These are phyloP conservation scores for Tulasnella sp. DNA, from an alignment of 768 basidiomycete species.

Conservation along the genomic window DNA sequence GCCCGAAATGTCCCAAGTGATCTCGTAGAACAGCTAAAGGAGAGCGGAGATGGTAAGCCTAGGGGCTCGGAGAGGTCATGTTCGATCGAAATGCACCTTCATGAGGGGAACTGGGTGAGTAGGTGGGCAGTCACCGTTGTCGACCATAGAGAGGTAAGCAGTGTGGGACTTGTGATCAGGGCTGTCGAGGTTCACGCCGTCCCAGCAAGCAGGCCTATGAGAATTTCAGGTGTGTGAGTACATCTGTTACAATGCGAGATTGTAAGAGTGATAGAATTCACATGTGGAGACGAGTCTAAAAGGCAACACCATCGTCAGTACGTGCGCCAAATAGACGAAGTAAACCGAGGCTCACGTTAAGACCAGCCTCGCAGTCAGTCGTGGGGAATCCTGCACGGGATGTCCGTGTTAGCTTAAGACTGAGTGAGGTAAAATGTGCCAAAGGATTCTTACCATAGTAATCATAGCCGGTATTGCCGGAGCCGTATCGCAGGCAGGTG, in stretches of 20 bases:
- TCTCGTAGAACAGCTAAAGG: constrained; percentile 28
- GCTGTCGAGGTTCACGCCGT: constrained; percentile 44
- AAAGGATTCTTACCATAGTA: neutral
- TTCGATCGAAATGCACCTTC: neutral
- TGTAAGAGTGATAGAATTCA: neutral
- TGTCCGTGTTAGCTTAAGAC: constrained; percentile 35
- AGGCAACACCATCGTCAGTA: neutral
- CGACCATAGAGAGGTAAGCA: constrained; percentile 27
- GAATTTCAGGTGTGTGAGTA: neutral
- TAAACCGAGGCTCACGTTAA: constrained; percentile 39
- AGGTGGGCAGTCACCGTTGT: constrained; percentile 28
- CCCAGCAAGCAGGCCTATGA: constrained; percentile 29
- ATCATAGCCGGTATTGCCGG: neutral
- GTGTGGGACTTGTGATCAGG: constrained; percentile 36
- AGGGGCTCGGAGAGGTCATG: neutral
- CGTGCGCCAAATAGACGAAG: neutral
- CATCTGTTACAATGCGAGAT: neutral
- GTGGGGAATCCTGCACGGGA: constrained; percentile 44
- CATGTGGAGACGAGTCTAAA: neutral
- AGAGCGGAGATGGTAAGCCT: neutral
- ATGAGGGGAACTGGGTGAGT: constrained; percentile 28
- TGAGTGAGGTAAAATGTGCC: neutral
- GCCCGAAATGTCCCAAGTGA: constrained; percentile 30
- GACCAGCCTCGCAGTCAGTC: constrained; percentile 45
- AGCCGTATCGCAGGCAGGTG: constrained; percentile 38